These are phyloP conservation scores for Mycena leptocephala DNA, from an alignment of 768 basidiomycete species.

Conservation along the genomic window DNA sequence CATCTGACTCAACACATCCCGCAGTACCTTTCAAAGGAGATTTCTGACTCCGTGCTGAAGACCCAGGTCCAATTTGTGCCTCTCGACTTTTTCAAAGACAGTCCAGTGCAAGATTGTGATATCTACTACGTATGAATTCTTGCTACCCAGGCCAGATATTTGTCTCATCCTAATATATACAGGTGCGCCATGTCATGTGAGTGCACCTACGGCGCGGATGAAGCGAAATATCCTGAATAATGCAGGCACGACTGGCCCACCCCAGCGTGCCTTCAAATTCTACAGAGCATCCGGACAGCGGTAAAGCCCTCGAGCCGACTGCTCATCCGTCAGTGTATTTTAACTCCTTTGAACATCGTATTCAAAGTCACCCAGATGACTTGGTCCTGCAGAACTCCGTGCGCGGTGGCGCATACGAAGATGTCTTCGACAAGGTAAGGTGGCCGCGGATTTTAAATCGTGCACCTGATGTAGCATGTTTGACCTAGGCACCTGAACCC, in stretches of 20 bases:
- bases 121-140: conserved; percentile 46
- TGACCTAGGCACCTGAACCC: no score
- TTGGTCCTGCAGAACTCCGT: no score
- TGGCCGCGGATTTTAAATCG: no score
- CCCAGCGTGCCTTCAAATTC: conserved; percentile 42
- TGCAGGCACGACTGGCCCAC: conserved; percentile 56
- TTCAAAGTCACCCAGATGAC: no score
- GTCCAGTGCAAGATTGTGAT: conserved; percentile 38
- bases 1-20: background rate
- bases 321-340: conserved; percentile 49
- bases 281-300: conserved; percentile 44
- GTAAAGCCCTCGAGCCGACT: conserved; percentile 45
- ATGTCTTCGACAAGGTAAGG: no score
- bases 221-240: no score
- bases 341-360: no score
- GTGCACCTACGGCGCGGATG: no score
- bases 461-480: no score
- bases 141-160: background rate
- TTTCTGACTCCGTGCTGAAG: conserved; percentile 6
- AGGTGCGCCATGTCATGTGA: background rate
- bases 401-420: no score
- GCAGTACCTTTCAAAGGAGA: background rate
- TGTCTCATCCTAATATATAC: background rate
- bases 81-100: conserved; percentile 46
- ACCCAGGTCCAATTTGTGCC: conserved; percentile 35